phyloP scores from a whole-genome alignment of 257 asterid genomes.

The Plantago ovata region DNA sequence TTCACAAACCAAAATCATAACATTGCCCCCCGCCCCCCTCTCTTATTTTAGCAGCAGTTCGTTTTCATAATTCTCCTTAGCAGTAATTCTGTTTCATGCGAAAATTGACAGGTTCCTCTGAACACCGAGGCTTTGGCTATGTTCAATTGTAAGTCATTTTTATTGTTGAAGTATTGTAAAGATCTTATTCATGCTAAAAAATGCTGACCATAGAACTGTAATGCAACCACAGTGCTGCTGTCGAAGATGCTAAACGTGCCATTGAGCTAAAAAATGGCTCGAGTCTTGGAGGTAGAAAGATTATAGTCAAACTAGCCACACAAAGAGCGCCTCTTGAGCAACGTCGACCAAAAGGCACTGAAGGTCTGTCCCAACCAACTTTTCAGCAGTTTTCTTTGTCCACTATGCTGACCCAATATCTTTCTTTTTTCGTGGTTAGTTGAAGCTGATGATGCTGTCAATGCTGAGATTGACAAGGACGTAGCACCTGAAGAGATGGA shows the following conservation, averaged over 20 bases:
- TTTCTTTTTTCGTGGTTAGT: constrained; percentile 21
- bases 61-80: not conserved
- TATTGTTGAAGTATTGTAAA: not conserved
- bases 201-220: constrained; percentile 17
- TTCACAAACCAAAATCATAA: too few relatives aligned
- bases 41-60: not conserved
- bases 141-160: constrained; percentile 77
- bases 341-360: constrained; percentile 56
- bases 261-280: constrained; percentile 80
- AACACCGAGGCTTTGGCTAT: constrained; percentile 90
- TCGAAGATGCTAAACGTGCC: constrained; percentile 82
- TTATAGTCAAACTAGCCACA: constrained; percentile 77
- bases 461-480: constrained; percentile 29
- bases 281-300: constrained; percentile 69
- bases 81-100: constrained; percentile 7
- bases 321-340: constrained; percentile 88
- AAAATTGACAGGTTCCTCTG: constrained; percentile 57
- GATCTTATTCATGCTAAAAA: not conserved
- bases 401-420: not conserved
- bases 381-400: not conserved
- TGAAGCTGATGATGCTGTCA: constrained; percentile 38
- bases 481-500: constrained; percentile 24
- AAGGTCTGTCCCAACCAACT: constrained; percentile 39
- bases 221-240: constrained; percentile 53
- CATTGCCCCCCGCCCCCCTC: too few relatives aligned